Base-by-base conservation (phyloP, 768 basidiomycete genomes). In the Boletus huronensis region DNA sequence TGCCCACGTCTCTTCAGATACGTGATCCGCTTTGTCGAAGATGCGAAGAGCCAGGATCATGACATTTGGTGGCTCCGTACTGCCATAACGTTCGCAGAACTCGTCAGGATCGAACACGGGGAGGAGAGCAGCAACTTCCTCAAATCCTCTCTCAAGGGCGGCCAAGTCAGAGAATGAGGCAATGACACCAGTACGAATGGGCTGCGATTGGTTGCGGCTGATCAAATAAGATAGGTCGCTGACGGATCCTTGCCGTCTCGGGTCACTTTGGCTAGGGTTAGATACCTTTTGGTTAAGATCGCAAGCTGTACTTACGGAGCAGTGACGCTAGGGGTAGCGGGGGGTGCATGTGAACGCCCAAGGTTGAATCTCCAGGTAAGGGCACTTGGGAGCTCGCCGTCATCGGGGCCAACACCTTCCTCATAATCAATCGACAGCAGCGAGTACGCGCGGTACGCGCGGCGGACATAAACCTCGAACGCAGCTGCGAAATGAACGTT, bases 301-400 rank as follows among this genome's bases (percentile, higher is more conserved):
- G 2, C 10, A 45, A 16, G 26, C 8, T 16, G 14, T 10, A 65
- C 69, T 65, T 48, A 70, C 69, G 67, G 69, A 38, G 65, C 35
- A 28, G 75, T 71, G 44, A 89, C 75, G 28, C 81, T 81, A 52
- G 93, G 93, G 3, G 93, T 95, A 5, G 88, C 79, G 1, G 92
- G 92, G 31, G 90, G 88, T 17, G 90, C 90, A 68, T 90, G 88
- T 1, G 90, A 87, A 66, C 87, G 87, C 42, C 93, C 90, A 41
- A 98, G 80, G 70, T 93, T 95, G 83, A 99, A 99, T 38, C 91
- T 82, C 97, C 97, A 98, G 6, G 86, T 92, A 25, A 96, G 79
- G 47, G 89, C 82, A 58, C 82, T 80, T 13, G 90, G 88, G 3
- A 82, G 80, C 56, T 94, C 92, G 29, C 88, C 90, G 57, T 92